Percentiles rank a stretch among this genome's conserved stretches.
These are phyloP conservation scores for Colletotrichum cuscutae DNA, from an alignment of 2,329 filamentous ascomycete species.

Conservation along the genomic window DNA sequence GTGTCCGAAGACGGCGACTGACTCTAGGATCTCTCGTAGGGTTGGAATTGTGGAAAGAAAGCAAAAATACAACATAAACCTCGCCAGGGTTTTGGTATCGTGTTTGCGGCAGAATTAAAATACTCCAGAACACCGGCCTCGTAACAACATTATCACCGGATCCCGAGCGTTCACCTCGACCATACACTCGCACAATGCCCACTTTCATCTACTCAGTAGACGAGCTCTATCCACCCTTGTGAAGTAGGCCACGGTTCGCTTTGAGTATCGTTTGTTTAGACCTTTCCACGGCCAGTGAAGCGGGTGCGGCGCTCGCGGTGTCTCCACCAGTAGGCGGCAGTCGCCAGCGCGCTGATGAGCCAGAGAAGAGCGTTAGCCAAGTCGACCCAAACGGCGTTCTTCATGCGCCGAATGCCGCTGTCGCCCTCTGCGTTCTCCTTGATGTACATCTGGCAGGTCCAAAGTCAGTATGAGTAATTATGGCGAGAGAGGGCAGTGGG, in stretches of 20 bases:
- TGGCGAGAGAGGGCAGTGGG: not conserved
- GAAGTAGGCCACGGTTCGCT: conserved; percentile 2
- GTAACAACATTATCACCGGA: not conserved
- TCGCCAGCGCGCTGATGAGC: conserved; percentile 70
- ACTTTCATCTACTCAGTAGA: not conserved
- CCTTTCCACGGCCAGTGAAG: conserved; percentile 69
- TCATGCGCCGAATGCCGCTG: conserved; percentile 77
- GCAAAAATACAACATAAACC: not conserved
- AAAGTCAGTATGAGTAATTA: not conserved
- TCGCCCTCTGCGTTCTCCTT: conserved; percentile 73
- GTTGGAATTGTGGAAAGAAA: not conserved
- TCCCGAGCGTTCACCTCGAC: not conserved
- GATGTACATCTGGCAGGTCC: conserved; percentile 71
- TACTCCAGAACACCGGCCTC: not conserved
- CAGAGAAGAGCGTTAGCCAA: conserved; percentile 80
- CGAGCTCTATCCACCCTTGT: not conserved
- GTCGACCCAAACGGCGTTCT: conserved; percentile 87
- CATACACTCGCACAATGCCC: not conserved
- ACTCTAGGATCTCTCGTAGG: not conserved
- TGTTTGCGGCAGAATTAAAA: not conserved
- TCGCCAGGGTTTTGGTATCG: conserved; percentile 13
- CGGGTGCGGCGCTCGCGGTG: conserved; percentile 62
- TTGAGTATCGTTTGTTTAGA: conserved; percentile 46
- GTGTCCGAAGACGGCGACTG: not conserved
- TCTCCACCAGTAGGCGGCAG: conserved; percentile 68